Base-by-base conservation (phyloP, 2,329 filamentous ascomycete genomes). In the Alternaria conjuncta region DNA sequence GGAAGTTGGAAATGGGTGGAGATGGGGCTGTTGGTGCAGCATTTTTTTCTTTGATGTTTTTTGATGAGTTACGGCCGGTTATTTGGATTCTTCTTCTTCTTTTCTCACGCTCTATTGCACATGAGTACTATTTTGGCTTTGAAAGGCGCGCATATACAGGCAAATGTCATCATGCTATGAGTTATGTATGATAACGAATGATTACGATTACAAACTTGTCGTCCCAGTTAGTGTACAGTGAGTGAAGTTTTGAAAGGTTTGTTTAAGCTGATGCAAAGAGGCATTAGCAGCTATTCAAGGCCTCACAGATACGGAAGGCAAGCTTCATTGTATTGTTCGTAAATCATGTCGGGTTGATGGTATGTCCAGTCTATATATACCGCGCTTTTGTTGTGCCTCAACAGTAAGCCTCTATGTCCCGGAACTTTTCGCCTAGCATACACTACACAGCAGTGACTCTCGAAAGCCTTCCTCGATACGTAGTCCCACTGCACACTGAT, bases 101-200 rank as follows among this genome's bases (percentile, higher is more conserved):
- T 49, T 60, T 60, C 32, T 49, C 23, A 25, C 36, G 26, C 53
- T 49, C 36, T 25, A 57, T 49, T 57, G 49, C 30, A 3, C 28
- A 53, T 53, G 49, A 23, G 49, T 36, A 41, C 30, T 21, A 21
- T 56, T 43, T 21, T 57, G 43, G 9, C 15, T 47, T 59, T n/a
- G 20, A 20, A 32, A 32, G 58, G 53, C 58, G 58, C 45, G 55
- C 6, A 44, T 15, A 57, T 50, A 61, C 45, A 61, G 58, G 58
- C 44, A 50, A 61, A 50, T 36, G 13, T 36, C 58, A 57, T 47
- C 46, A 57, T 36, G 28, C 23, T 53, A 49, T 12, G 45, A 43
- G 45, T 50, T 41, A 56, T 61, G 58, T 57, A 61, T 44, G 58
- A 61, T 55, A 44, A 57, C 41, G 49, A 53, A 36, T 25, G 30